Evolutionary conservation across 2,329 filamentous ascomycete species (phyloP), one percentile per base, ranked within the genome.

Genomic region (Aspergillus novofumigatus): DNA sequence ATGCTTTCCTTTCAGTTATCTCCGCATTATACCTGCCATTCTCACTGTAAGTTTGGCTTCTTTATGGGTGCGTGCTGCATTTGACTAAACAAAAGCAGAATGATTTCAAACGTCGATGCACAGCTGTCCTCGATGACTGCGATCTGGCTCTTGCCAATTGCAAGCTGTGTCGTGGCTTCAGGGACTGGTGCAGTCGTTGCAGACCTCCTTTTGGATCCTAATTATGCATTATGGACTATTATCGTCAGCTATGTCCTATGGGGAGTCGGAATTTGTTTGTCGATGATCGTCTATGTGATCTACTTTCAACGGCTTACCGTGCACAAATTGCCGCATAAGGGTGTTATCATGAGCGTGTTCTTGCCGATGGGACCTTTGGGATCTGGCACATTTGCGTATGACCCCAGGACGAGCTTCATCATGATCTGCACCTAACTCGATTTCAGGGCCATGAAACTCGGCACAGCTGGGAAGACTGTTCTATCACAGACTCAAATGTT

Each of bases 281-380:
- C 86, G 1, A 79, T 86, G 69, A 81, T 81, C 52, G 80, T 88
- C 17, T 76, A 89, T n/a, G 83, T 82, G 4, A 80, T 89, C 50
- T 90, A 89, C 73, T 87, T 88, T 62, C 82, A 86, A 56, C 83
- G 86, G 8, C 77, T 90, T 17, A 83, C 82, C 6, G 68, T 89
- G 3, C 82, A 89, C 72, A 83, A 84, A 38, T 77, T 89, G 14
- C 87, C 86, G 0, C 82, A 86, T 1, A 80, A 81, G 56, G 86
- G 87, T 64, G 82, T 86, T 54, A 85, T 89, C 47, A 85, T 88
- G n/a, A 86, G 81, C 4, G 81, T 84, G 2, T 88, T 89, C 64
- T 73, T 89, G 0, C 86, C 86, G 1, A 75, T 89, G 1, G 86
- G 86, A 0, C 86, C 86, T 0, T 72, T 88, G 2, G 86, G 86